A percentile compares a stretch with the other conserved stretches of the same genome.
Conservation (phyloP, 768 basidiomycete species). For the Serendipita indica region DNA sequence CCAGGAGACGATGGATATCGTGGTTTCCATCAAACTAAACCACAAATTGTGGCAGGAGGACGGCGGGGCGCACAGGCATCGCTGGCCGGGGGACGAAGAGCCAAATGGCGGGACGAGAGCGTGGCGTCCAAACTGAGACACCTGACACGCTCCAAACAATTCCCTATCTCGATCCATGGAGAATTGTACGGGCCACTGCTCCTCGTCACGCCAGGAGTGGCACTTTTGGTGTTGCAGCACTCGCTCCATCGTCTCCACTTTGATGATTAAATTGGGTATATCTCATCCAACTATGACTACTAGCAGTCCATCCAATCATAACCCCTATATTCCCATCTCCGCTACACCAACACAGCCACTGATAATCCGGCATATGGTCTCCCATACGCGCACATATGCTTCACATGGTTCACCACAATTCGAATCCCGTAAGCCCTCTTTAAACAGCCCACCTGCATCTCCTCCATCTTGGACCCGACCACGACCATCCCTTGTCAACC, state of each 20-base stretch:
- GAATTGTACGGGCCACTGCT: background rate
- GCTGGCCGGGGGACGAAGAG: too few species aligned
- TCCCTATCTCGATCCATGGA: too few species aligned
- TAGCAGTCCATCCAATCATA: background rate
- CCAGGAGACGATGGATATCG: too few species aligned
- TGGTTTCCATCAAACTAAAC: too few species aligned
- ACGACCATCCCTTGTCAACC: background rate
- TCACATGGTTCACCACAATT: background rate
- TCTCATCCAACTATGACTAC: background rate
- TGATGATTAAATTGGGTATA: background rate
- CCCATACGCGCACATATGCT: background rate
- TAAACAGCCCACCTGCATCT: background rate
- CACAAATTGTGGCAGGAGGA: too few species aligned
- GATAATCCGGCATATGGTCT: background rate
- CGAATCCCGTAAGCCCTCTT: background rate
- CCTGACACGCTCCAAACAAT: too few species aligned
- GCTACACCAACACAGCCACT: background rate
- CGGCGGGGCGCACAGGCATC: too few species aligned
- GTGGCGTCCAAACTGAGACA: too few species aligned
- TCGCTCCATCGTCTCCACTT: background rate
- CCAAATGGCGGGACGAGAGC: too few species aligned
- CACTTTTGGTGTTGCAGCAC: too few species aligned
- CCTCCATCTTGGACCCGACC: background rate
- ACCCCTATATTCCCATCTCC: background rate
- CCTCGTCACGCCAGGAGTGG: background rate